Evolutionary conservation across 345 rosid species (phyloP), one percentile per base, ranked within the genome.

Genomic region (Aquilaria malaccensis): DNA sequence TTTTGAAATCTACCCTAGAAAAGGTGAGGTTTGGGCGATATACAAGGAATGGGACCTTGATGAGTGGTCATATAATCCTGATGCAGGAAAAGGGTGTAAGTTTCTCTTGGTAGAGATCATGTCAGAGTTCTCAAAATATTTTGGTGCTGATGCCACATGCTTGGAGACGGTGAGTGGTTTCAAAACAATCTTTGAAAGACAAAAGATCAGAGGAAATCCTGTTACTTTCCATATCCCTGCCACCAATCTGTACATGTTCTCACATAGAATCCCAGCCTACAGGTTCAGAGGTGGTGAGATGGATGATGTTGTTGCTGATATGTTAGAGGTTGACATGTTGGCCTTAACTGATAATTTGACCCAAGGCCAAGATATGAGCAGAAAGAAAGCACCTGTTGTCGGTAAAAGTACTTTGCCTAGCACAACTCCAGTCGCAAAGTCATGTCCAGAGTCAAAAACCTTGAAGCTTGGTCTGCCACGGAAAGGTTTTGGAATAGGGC

Each of bases 1-100:
- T 33, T 48, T 60, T 56, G 59, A 61, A 33, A 56, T 61, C n/a
- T 71, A 71, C 54, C 70, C 70, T 0, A 65, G 13, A 50, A 71
- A 33, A 45, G 75, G 67, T 12, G 75, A 71, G 50, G 52, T 71
- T 45, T 71, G 75, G 75, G 75, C 75, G 43, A 14, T 71, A 10
- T 65, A 61, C 58, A 65, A 65, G 59, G 58, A 55, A 15, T 71
- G 69, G 65, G 31, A 53, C 31, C 68, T 59, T 50, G 66, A 61
- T 6, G 62, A 47, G 11, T 67, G 71, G 65, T 48, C 61, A 15
- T 33, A 7, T 2, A 9, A 54, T 55, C 65, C 60, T 37, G 61
- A 57, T 55, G 52, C 59, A 13, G 30, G 11, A 43, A 69, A 63
- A 37, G 22, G 60, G 10, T 66, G 62, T 59, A 56, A 46, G 13